Evolutionary conservation across 139 green algal species (phyloP).

Genomic region (Tetradesmus obliquus): DNA sequence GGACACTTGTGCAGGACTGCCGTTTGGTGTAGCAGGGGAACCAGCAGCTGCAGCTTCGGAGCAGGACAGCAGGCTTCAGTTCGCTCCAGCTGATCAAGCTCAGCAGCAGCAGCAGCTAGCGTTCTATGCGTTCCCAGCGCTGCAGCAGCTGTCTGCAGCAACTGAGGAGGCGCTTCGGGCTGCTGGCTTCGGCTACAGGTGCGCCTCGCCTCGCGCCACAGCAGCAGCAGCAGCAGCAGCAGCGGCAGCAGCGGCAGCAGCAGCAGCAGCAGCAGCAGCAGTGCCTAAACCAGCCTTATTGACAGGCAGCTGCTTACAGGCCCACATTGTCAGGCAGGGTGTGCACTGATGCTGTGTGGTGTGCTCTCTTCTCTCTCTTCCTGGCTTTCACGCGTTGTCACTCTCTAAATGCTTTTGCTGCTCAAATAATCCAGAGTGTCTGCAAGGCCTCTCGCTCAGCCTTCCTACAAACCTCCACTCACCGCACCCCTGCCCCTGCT

Average conservation of each 20-base stretch:
- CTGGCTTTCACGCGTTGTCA: too few relatives aligned
- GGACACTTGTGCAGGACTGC: neutral
- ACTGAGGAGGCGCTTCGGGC: constrained; percentile 85
- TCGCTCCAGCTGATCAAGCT: neutral
- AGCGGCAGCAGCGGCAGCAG: neutral
- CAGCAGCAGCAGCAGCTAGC: constrained; percentile 27
- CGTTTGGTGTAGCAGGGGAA: neutral
- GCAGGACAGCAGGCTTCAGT: neutral
- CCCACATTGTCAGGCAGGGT: too few relatives aligned
- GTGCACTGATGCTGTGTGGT: too few relatives aligned
- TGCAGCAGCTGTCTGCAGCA: constrained; percentile 84
- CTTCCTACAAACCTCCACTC: neutral
- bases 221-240: constrained; percentile 49
- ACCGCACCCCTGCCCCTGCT: constrained; percentile 28
- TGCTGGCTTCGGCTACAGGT: constrained; percentile 86
- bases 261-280: too few relatives aligned
- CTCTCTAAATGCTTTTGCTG: neutral
- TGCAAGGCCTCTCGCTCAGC: neutral
- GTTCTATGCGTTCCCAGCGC: constrained; percentile 84
- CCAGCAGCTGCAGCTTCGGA: neutral
- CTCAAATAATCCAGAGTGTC: neutral
- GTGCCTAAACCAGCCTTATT: too few relatives aligned
- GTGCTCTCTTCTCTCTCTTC: too few relatives aligned
- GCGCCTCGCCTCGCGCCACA: neutral
- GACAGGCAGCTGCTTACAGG: too few relatives aligned